Evolutionary conservation across 257 asterid genomes (phyloP).

Genomic region (Ophiorrhiza pumila): DNA sequence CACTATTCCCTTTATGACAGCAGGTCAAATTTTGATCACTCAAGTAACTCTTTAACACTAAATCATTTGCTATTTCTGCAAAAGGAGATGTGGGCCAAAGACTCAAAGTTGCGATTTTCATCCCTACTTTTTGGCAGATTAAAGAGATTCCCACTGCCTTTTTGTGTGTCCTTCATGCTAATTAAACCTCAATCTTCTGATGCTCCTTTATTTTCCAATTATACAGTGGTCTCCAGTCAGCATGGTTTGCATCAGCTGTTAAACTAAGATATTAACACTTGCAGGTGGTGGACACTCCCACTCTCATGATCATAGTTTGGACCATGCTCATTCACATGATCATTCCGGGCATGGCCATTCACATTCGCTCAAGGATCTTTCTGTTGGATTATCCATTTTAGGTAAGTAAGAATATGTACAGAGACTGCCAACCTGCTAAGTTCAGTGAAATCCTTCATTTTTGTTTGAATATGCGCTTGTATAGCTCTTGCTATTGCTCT

Average conservation of each 20-base stretch:
- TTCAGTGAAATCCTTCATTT: neutral
- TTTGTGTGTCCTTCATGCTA: neutral
- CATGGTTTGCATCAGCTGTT: neutral
- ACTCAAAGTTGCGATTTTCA: neutral
- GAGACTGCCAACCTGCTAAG: neutral
- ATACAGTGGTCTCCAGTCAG: neutral
- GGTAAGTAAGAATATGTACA: slow-evolving; percentile 43
- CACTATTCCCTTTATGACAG: neutral
- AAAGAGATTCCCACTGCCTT: neutral
- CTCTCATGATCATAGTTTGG: slow-evolving; percentile 64
- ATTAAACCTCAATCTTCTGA: neutral
- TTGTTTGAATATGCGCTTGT: neutral
- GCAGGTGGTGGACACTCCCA: slow-evolving; percentile 88
- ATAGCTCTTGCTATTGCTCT: neutral
- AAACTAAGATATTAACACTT: slow-evolving; percentile 9
- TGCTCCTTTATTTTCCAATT: neutral
- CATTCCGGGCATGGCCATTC: slow-evolving; percentile 44
- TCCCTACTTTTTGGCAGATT: neutral
- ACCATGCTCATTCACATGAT: slow-evolving; percentile 47
- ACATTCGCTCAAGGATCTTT: slow-evolving; percentile 86
- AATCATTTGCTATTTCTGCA: neutral
- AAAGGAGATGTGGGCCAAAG: neutral
- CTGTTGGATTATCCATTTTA: slow-evolving; percentile 78
- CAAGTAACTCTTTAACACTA: neutral
- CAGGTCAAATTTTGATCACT: neutral